phyloP scores from a whole-genome alignment of 1,139 yeast species.

The Oligophagozyma castellii region DNA sequence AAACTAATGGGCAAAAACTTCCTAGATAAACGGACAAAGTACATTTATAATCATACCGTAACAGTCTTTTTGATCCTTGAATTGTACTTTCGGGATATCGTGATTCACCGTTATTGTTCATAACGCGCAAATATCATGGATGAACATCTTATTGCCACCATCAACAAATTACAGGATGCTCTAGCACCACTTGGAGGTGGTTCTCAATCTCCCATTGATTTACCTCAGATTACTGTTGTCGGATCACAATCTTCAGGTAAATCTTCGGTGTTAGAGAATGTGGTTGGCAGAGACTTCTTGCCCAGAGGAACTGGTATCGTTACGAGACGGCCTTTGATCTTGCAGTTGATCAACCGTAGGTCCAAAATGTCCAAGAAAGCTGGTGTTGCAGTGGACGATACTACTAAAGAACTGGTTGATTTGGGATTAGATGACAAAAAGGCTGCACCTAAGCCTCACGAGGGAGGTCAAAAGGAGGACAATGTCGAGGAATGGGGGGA shows the following conservation, averaged over 20 bases:
- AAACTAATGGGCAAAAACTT: too few relatives aligned
- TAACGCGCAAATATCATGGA: slow-evolving; percentile 54
- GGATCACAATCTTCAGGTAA: slow-evolving; percentile 95
- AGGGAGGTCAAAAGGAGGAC: slow-evolving; percentile 41
- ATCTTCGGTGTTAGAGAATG: slow-evolving; percentile 84
- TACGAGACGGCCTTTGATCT: slow-evolving; percentile 80
- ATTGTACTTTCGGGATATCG: too few relatives aligned
- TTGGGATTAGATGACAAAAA: slow-evolving; percentile 17
- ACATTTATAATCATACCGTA: too few relatives aligned
- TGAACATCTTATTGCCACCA: slow-evolving; percentile 76
- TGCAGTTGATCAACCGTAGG: slow-evolving; percentile 68
- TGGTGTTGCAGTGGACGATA: slow-evolving; percentile 10
- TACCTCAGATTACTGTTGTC: slow-evolving; percentile 93
- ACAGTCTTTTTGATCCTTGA: too few relatives aligned
- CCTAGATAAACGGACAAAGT: too few relatives aligned
- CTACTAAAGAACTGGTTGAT: slow-evolving; percentile 28
- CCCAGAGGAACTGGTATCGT: slow-evolving; percentile 96
- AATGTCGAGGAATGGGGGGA: slow-evolving; percentile 97
- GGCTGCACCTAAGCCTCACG: slow-evolving; percentile 1
- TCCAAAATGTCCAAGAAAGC: slow-evolving; percentile 18
- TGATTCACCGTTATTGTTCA: too few relatives aligned
- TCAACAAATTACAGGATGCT: slow-evolving; percentile 88
- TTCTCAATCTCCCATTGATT: slow-evolving; percentile 69
- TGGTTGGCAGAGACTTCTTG: slow-evolving; percentile 87
- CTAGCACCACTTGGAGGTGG: slow-evolving; percentile 89